Evolutionary conservation across 78 protist species (phyloP), one percentile per base, ranked within the genome.

Genomic region (Corallochytrium limacisporum): DNA sequence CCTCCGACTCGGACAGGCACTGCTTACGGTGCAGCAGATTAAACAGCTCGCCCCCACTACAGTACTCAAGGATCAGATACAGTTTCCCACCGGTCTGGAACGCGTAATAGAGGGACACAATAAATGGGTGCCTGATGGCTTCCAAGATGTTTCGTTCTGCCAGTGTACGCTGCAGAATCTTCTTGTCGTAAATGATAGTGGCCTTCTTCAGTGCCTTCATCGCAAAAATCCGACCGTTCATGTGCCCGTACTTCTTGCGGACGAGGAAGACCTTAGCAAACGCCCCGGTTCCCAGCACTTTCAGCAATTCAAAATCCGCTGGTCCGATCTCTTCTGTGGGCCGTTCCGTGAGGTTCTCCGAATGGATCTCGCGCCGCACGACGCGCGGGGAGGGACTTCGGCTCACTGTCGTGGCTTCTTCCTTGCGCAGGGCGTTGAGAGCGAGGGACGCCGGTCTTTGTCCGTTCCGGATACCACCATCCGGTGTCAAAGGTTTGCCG

Each of bases 1-100:
- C 87, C n/a, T n/a, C n/a, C n/a, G n/a, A 8, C 47, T n/a, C n/a
- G n/a, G n/a, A n/a, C n/a, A n/a, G n/a, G n/a, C n/a, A n/a, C n/a
- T n/a, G n/a, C n/a, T n/a, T n/a, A n/a, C n/a, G n/a, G n/a, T n/a
- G n/a, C n/a, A n/a, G n/a, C n/a, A n/a, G n/a, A n/a, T n/a, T 39
- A 60, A 72, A 81, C n/a, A 81, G 53, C 35, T 92, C 97, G 38
- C 97, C 97, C 9, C 97, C 97, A 24, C 60, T 66, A 44, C 79
- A 65, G 49, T 65, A 87, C 44, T 79, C 82, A 66, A 87, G 48
- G 43, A 87, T 75, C 28, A 87, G 56, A 37, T 72, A 87, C 24
- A 87, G 83, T 48, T 42, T 49, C 9, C 28, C 49, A 15, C 40
- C 74, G 3, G 84, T 87, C 72, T 87, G 92, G 68, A 87, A 87